Percentiles rank a stretch among this genome's conserved stretches.
Conservation (phyloP, 495 filamentous ascomycete genomes). For the Penicillium taxi region DNA sequence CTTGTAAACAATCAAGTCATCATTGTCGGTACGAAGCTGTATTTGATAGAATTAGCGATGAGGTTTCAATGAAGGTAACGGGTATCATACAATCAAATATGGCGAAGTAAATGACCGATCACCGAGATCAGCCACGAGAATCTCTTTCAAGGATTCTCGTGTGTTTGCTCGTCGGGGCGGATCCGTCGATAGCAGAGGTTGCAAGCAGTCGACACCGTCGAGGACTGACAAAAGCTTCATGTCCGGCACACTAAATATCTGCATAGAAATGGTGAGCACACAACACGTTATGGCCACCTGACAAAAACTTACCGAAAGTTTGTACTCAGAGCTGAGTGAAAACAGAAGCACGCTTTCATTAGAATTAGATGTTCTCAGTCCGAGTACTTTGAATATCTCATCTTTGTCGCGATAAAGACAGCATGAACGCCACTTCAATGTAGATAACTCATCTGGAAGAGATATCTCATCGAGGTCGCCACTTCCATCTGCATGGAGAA, state of each 20-base stretch:
- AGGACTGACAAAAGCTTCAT: slow-evolving; percentile 28
- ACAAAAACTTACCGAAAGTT: slow-evolving; percentile 56
- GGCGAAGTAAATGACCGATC: slow-evolving; percentile 60
- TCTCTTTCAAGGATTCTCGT: slow-evolving; percentile 65
- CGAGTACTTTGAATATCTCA: slow-evolving; percentile 44
- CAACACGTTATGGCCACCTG: neutral
- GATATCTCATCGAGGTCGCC: slow-evolving; percentile 82
- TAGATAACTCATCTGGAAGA: slow-evolving; percentile 43
- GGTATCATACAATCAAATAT: slow-evolving; percentile 63
- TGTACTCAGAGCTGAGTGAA: slow-evolving; percentile 59
- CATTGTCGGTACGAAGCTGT: slow-evolving; percentile 65
- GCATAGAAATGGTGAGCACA: slow-evolving; percentile 1
- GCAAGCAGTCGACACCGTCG: slow-evolving; percentile 68
- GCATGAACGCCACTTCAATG: slow-evolving; percentile 67
- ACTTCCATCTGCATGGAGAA: slow-evolving; percentile 67
- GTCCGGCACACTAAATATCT: slow-evolving; percentile 39
- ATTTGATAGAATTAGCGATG: slow-evolving; percentile 8
- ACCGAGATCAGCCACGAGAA: slow-evolving; percentile 76
- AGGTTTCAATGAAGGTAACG: neutral
- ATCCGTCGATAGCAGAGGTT: slow-evolving; percentile 64
- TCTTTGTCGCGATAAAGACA: slow-evolving; percentile 66
- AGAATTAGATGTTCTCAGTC: slow-evolving; percentile 29
- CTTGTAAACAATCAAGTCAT: slow-evolving; percentile 83
- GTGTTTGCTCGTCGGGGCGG: slow-evolving; percentile 60
- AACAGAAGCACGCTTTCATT: slow-evolving; percentile 58